Base-by-base conservation (phyloP, 2,329 filamentous ascomycete species). In the Sporothrix brasiliensis region DNA sequence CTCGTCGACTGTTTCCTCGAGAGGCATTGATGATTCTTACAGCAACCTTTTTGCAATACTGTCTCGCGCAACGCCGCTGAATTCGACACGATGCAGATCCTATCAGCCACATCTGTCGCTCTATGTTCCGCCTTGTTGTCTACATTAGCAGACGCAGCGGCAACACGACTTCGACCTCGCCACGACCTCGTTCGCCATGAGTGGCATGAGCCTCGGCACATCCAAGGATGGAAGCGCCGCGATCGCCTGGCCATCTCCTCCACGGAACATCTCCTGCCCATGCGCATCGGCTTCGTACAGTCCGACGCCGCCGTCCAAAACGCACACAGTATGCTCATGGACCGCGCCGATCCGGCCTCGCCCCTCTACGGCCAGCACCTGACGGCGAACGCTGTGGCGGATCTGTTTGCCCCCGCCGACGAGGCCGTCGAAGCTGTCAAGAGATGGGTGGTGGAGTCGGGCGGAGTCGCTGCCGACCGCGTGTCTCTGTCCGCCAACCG, bases 371-470 rank as follows among this genome's bases (percentile, higher is more conserved):
- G 58, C 3, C 9, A 81, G 61, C 78, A 81, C 72, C 77, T 79
- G 75, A 78, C 76, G 6, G 67, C 76, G 7, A 74, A 78, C 13
- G 77, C 81, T 67, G 77, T 81, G 21, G 74, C 76, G 63, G 76
- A 80, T 30, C 75, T 79, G 65, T 81, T 81, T 68, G 77, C 79
- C 39, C 80, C 80, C 0, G 61, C 75, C 27, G 66, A 74, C 53
- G 75, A 77, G 21, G 77, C 75, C 27, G 75, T 79, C 10, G 75
- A 79, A n/a, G 71, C 74, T 3, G 78, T 81, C 4, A 71, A 72
- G 2, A 53, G 72, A 24, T 81, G 79, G 79, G 72, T 81, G 1
- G 68, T 73, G 3, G 71, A 73, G 24, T 74, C 76, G 24, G 78
- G 78, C 19, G 78, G 78, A 9, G 27, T 53, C 13, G 10, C 39